Evolutionary conservation across 306 rosid genomes (phyloP).

Genomic region (Oemleria cerasiformis): DNA sequence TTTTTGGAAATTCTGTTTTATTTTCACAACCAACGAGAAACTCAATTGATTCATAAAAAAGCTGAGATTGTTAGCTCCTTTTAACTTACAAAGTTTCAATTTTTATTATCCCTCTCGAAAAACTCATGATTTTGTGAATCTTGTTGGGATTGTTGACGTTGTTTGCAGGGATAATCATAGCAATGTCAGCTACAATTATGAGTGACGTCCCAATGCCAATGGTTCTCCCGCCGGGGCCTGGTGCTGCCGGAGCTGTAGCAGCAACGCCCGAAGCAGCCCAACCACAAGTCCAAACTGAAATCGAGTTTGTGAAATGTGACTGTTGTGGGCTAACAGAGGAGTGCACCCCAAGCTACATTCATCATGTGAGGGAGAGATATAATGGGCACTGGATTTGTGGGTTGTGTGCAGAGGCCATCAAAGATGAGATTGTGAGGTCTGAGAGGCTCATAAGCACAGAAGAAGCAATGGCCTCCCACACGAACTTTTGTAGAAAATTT

Average conservation of each 20-base stretch:
- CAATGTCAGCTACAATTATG: slow-evolving; percentile 65
- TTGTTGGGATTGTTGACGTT: not conserved
- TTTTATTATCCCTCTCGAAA: not conserved
- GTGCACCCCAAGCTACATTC: slow-evolving; percentile 81
- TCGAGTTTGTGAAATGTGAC: slow-evolving; percentile 75
- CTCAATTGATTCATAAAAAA: not conserved
- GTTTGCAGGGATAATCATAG: slow-evolving; percentile 47
- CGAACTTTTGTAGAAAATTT: slow-evolving; percentile 72
- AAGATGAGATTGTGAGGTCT: slow-evolving; percentile 77
- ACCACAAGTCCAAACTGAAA: slow-evolving; percentile 47
- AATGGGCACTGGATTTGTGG: slow-evolving; percentile 91
- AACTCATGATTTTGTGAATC: not conserved
- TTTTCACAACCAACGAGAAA: not conserved
- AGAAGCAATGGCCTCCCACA: slow-evolving; percentile 78
- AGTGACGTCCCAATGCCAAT: slow-evolving; percentile 62
- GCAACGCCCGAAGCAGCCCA: slow-evolving; percentile 52
- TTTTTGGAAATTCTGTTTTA: not conserved
- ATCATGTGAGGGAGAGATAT: slow-evolving; percentile 61
- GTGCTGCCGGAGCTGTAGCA: no score
- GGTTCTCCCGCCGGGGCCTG: slow-evolving; percentile 21
- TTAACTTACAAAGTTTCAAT: no score
- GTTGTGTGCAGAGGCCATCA: slow-evolving; percentile 81
- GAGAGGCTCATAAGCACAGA: slow-evolving; percentile 69
- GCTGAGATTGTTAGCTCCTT: no score
- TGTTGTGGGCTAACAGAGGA: slow-evolving; percentile 94